These are phyloP conservation scores for Cymbopogon flexuosus DNA, from an alignment of 202 grass and related monocot genomes.

Conservation along the genomic window DNA sequence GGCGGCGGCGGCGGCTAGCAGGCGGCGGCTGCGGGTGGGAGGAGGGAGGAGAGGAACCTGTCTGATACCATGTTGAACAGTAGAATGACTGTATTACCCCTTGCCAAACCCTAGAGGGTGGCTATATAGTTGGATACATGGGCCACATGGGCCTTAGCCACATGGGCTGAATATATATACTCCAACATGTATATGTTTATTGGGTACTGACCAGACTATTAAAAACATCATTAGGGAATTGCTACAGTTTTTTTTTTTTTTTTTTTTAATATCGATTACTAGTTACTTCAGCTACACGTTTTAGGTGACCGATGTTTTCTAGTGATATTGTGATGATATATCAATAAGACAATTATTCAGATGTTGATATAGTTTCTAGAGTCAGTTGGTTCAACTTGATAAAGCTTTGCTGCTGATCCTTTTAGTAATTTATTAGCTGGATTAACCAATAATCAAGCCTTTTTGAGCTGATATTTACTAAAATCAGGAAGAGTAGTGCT, in stretches of 20 bases:
- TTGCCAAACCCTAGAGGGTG: too few species aligned
- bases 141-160: too few species aligned
- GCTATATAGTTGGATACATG: too few species aligned
- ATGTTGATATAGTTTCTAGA: neutral
- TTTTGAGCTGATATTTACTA: neutral
- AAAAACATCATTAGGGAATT: neutral
- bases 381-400: neutral
- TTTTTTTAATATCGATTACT: too few species aligned
- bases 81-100: too few species aligned
- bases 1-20: too few species aligned
- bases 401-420: neutral
- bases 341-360: neutral
- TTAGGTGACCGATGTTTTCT: constrained; percentile 7
- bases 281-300: neutral
- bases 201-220: neutral
- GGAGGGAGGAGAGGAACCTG: too few species aligned
- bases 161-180: too few species aligned
- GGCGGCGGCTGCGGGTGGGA: too few species aligned
- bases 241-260: neutral
- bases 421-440: neutral
- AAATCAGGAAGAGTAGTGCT: neutral
- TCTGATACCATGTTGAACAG: too few species aligned
- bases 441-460: neutral
- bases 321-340: neutral
- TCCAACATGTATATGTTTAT: neutral